phyloP scores from a whole-genome alignment of 2,329 filamentous ascomycete species.

The Colletotrichum cereale region DNA sequence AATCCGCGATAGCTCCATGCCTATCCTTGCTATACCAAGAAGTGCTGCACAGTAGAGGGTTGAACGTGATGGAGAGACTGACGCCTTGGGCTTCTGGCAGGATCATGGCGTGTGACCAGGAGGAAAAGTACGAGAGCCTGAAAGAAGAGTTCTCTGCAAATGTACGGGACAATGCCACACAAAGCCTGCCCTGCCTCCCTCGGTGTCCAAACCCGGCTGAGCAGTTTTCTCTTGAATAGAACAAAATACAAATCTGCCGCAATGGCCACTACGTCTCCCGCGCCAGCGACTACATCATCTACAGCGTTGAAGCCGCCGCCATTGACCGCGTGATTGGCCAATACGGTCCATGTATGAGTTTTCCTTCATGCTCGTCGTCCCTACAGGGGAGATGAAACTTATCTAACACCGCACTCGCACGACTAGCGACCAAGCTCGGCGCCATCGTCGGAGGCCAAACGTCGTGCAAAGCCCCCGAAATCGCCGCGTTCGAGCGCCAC shows the following conservation, averaged over 20 bases:
- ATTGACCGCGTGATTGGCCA: constrained; percentile 89
- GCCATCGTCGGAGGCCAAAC: constrained; percentile 98
- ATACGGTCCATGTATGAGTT: constrained; percentile 86
- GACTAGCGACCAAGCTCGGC: constrained; percentile 87
- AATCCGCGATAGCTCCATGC: constrained; percentile 49
- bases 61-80: constrained; percentile 16
- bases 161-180: constrained; percentile 69
- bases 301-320: constrained; percentile 94
- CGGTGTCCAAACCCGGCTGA: constrained; percentile 29
- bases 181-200: constrained; percentile 22
- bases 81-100: constrained; percentile 59
- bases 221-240: constrained; percentile 58
- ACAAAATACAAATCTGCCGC: constrained; percentile 86
- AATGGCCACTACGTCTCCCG: constrained; percentile 97
- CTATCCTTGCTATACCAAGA: constrained; percentile 13
- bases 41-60: not conserved
- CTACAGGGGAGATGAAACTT: not conserved
- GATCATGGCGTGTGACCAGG: constrained; percentile 93
- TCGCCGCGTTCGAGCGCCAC: constrained; percentile 90
- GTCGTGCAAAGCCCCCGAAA: constrained; percentile 97
- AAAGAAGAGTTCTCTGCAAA: constrained; percentile 84
- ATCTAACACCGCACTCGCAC: constrained; percentile 27
- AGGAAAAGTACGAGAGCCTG: constrained; percentile 87
- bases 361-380: constrained; percentile 37
- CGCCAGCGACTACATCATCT: constrained; percentile 98